These are phyloP conservation scores for Camellia lanceoleosa DNA, from an alignment of 148 eudicot genomes.

Conservation along the genomic window DNA sequence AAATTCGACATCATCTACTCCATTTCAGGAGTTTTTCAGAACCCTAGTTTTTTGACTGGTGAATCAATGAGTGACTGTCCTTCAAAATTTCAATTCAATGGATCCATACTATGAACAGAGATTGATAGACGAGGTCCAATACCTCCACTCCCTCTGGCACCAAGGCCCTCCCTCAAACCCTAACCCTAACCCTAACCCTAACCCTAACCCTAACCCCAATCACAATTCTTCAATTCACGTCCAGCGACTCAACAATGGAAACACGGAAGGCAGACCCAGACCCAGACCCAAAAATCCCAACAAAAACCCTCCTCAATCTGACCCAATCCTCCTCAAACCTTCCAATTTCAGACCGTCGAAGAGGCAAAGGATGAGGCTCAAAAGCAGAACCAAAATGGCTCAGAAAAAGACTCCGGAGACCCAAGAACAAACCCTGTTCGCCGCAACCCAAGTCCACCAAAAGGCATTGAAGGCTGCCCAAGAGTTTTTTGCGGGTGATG, in stretches of 20 bases:
- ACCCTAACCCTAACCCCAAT: constrained; percentile 14
- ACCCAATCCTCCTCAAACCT: background rate
- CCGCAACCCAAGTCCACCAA: constrained; percentile 35
- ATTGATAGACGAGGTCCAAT: constrained; percentile 63
- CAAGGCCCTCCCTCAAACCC: constrained; percentile 50
- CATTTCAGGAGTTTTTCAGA: no score
- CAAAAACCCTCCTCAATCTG: background rate
- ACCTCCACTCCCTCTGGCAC: constrained; percentile 78
- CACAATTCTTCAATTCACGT: constrained; percentile 2
- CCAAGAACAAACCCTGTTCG: constrained; percentile 35
- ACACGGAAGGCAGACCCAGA: background rate
- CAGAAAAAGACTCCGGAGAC: no score
- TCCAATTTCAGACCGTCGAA: no score
- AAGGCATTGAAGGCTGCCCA: constrained; percentile 35
- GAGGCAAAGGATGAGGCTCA: no score
- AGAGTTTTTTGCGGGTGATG: constrained; percentile 26
- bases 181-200: constrained; percentile 13
- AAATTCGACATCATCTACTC: no score
- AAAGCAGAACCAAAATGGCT: no score
- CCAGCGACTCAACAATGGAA: constrained; percentile 4
- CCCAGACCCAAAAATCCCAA: background rate
- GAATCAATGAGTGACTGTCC: background rate
- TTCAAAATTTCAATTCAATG: constrained; percentile 29
- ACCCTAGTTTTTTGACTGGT: no score
- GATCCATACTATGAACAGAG: constrained; percentile 43